These are phyloP conservation scores for Aspergillus funiculosus DNA, from an alignment of 495 filamentous ascomycete genomes.

Conservation along the genomic window DNA sequence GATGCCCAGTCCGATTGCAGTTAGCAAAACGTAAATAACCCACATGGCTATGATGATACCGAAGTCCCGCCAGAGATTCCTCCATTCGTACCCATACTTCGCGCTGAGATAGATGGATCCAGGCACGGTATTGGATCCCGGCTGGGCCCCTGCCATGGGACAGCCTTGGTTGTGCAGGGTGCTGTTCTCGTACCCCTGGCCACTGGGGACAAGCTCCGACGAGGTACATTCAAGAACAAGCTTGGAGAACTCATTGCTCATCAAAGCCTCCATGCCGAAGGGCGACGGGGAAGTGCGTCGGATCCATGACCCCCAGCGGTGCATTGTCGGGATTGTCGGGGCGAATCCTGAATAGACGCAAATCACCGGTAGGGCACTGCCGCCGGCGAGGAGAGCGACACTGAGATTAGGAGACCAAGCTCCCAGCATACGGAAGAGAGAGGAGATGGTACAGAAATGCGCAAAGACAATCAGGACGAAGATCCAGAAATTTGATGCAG, in stretches of 20 bases:
- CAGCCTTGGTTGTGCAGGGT: constrained; percentile 28
- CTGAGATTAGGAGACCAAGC: too few species aligned
- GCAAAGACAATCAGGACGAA: too few species aligned
- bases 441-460: too few species aligned
- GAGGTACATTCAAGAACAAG: constrained; percentile 51
- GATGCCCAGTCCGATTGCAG: constrained; percentile 65
- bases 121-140: constrained; percentile 42
- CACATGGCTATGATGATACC: constrained; percentile 66
- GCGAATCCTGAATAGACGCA: constrained; percentile 37
- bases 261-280: constrained; percentile 33
- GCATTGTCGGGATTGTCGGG: constrained; percentile 31
- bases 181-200: constrained; percentile 27
- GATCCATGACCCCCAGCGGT: constrained; percentile 36
- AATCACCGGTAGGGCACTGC: too few species aligned
- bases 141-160: constrained; percentile 40
- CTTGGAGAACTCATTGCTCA: constrained; percentile 50
- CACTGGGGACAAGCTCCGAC: constrained; percentile 43
- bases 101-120: constrained; percentile 59
- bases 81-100: constrained; percentile 55
- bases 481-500: too few species aligned
- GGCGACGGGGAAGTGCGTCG: constrained; percentile 65
- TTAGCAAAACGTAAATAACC: constrained; percentile 62
- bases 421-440: too few species aligned
- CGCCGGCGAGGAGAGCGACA: too few species aligned
- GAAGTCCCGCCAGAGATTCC: constrained; percentile 68